Conservation (phyloP, 257 asterid genomes). For the Petunia secreta region DNA sequence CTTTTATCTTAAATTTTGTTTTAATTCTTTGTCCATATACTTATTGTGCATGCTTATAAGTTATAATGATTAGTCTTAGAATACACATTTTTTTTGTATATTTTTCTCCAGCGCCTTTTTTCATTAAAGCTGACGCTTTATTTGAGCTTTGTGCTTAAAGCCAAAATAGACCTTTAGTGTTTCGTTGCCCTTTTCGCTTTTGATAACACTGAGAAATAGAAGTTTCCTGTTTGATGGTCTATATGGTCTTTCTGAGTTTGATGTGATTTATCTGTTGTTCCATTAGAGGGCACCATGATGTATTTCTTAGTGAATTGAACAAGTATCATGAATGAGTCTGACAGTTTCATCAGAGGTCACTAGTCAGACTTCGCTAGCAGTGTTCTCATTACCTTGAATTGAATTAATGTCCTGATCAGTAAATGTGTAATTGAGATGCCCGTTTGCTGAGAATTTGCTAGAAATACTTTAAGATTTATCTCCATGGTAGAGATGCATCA, state of each 20-base stretch:
- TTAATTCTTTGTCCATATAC: too few relatives aligned
- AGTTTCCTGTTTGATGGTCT: background rate
- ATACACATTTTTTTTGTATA: too few relatives aligned
- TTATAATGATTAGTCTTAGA: too few relatives aligned
- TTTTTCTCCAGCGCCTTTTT: too few relatives aligned
- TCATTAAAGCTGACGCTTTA: too few relatives aligned
- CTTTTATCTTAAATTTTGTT: too few relatives aligned
- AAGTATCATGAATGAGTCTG: background rate
- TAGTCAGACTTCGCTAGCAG: background rate
- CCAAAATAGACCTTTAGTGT: too few relatives aligned
- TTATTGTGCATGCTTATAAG: too few relatives aligned
- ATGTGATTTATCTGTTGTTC: background rate
- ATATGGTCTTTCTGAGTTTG: background rate
- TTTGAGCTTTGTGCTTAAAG: too few relatives aligned
- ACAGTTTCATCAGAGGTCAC: conserved; percentile 5
- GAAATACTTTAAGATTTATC: background rate
- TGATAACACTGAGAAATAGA: too few relatives aligned
- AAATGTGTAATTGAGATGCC: background rate
- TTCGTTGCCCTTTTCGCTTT: too few relatives aligned
- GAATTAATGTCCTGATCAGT: background rate
- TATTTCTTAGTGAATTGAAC: background rate
- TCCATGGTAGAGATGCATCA: background rate
- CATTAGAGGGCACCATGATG: background rate
- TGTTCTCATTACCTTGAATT: background rate
- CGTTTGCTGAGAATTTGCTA: background rate